A percentile compares a stretch with the other conserved stretches of the same genome.
These are phyloP conservation scores for Monilinia polystroma DNA, from an alignment of 2,329 filamentous ascomycete genomes.

Conservation along the genomic window DNA sequence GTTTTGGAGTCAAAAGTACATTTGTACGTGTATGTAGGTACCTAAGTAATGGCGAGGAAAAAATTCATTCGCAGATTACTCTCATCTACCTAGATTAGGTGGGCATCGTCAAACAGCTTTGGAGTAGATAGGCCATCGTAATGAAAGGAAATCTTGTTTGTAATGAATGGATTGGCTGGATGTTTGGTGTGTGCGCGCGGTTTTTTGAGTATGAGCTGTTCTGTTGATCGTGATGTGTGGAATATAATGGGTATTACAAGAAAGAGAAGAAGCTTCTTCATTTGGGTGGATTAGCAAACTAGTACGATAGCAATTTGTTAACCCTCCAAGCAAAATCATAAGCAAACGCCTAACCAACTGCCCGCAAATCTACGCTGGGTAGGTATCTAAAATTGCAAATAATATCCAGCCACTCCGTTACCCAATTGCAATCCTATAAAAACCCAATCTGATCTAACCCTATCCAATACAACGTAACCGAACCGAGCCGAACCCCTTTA, in stretches of 20 bases:
- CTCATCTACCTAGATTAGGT: background rate
- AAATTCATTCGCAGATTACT: conserved; percentile 9
- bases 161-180: background rate
- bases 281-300: background rate
- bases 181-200: background rate
- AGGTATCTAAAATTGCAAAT: conserved; percentile 18
- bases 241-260: too few relatives aligned
- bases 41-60: conserved; percentile 1
- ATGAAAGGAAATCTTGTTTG: conserved; percentile 14
- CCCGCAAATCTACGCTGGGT: background rate
- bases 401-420: background rate
- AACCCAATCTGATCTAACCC: background rate
- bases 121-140: conserved; percentile 8
- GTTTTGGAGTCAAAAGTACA: conserved; percentile 20
- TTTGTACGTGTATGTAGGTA: background rate
- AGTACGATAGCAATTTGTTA: background rate
- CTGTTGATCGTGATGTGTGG: background rate
- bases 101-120: background rate
- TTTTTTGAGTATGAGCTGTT: background rate
- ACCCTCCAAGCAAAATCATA: background rate
- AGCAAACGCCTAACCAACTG: background rate
- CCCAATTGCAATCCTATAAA: background rate
- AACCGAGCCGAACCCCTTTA: conserved; percentile 4
- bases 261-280: background rate
- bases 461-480: too few relatives aligned